phyloP scores from a whole-genome alignment of 2,329 filamentous ascomycete genomes.

The Lasiodiplodia theobromae region DNA sequence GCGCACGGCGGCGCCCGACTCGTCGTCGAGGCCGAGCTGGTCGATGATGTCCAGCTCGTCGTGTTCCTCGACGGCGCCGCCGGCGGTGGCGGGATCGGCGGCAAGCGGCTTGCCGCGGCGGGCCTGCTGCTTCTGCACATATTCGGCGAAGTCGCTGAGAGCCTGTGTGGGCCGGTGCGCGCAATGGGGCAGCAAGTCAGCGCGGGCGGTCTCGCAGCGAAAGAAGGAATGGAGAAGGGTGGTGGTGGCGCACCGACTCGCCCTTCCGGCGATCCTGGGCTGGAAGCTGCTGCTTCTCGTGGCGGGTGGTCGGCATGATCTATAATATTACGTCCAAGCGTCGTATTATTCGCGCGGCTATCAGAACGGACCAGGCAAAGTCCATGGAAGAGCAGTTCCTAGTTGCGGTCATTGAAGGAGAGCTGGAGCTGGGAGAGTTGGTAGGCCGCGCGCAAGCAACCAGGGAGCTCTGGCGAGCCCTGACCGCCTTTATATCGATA shows the following conservation, averaged over 20 bases:
- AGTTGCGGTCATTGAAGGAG: constrained; percentile 27
- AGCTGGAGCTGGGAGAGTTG: constrained; percentile 1
- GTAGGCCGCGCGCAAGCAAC: constrained; percentile 13
- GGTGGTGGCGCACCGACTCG: constrained; percentile 70
- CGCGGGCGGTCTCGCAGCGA: constrained; percentile 10
- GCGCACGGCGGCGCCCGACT: constrained; percentile 66
- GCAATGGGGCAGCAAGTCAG: not conserved
- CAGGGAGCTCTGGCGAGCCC: constrained; percentile 8
- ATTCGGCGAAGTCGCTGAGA: constrained; percentile 95
- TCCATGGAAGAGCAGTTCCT: constrained; percentile 26
- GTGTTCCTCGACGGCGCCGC: constrained; percentile 68
- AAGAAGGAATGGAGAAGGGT: constrained; percentile 9
- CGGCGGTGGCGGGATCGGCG: constrained; percentile 45
- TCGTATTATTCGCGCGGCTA: constrained; percentile 29
- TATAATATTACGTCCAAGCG: constrained; percentile 10
- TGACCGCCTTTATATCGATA: constrained; percentile 26
- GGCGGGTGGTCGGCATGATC: constrained; percentile 43
- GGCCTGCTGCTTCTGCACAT: constrained; percentile 92
- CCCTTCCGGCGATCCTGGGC: constrained; percentile 83
- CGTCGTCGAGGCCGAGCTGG: constrained; percentile 75
- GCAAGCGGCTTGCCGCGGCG: constrained; percentile 58
- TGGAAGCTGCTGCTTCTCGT: constrained; percentile 66
- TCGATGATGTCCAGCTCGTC: constrained; percentile 92
- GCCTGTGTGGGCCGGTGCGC: constrained; percentile 58
- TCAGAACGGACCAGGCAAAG: constrained; percentile 30